Evolutionary conservation across 805 yeast species (phyloP), one percentile per base, ranked within the genome.

Genomic region (Candida silvicultrix): DNA sequence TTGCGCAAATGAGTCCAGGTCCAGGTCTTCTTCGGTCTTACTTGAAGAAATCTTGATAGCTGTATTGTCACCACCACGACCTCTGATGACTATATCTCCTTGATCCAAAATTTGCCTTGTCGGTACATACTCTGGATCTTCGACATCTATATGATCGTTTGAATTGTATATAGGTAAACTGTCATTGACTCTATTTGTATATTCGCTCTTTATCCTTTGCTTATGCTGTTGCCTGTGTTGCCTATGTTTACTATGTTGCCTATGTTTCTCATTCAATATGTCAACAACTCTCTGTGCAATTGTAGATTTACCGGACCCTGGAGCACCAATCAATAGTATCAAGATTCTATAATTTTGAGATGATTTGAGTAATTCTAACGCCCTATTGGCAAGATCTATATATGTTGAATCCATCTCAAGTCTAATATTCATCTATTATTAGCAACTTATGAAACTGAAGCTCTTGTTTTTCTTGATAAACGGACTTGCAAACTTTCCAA

Each of bases 241-340:
- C 3, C 8, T 4, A 35, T 52, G 66, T 50, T 55, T 47, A 18
- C 19, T 35, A 35, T 35, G 38, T 16, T 35, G 5, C 3, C 8
- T 4, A 35, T 52, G 66, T 50, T 55, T 47, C 21, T 52, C 45
- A 51, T 70, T 76, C n/a, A 81, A 54, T 6, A 53, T 52, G 5
- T 62, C 58, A 31, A 73, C 73, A 6, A 88, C 65, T 5, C 62
- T 45, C 35, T 58, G 57, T 1, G 90, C 81, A 32, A 81, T 57
- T 0, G 95, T 85, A 4, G 90, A 75, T 60, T 88, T 88, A 0
- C 96, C 96, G 1, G 90, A 79, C 6, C 96, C 96, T 2, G 96
- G 96, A 0, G 81, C 73, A 1, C 96, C 96, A 2, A 82, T 80
- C 12, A 89, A 56, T 0, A 84, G 66, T 10, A 89, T 68, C 16